A percentile compares a stretch with the other conserved stretches of the same genome.
These are phyloP conservation scores for Clonostachys rhizophaga DNA, from an alignment of 2,329 filamentous ascomycete genomes.

Conservation along the genomic window DNA sequence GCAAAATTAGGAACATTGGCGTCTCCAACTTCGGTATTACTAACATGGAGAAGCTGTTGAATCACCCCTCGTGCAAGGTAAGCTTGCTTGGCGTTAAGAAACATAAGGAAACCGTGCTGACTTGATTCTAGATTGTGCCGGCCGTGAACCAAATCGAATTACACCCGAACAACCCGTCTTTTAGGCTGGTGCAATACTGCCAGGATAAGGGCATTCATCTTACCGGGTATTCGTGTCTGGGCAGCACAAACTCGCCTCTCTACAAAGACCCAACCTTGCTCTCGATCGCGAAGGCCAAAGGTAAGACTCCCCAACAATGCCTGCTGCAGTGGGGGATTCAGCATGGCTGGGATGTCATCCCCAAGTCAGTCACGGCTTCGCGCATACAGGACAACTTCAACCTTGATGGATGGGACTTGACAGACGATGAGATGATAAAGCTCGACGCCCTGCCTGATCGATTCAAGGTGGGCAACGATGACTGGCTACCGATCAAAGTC, in stretches of 20 bases:
- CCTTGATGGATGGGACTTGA: slow-evolving; percentile 45
- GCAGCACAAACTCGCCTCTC: slow-evolving; percentile 5
- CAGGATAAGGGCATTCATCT: slow-evolving; percentile 21
- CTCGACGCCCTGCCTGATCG: slow-evolving; percentile 58
- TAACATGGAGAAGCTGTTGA: slow-evolving; percentile 36
- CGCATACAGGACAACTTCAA: slow-evolving; percentile 15
- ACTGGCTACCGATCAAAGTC: slow-evolving; percentile 70
- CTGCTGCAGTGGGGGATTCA: slow-evolving; percentile 17
- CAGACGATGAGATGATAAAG: slow-evolving; percentile 14
- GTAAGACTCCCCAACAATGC: slow-evolving; percentile 12
- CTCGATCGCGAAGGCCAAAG: slow-evolving; percentile 12
- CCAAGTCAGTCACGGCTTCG: slow-evolving; percentile 10
- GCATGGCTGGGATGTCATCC: slow-evolving; percentile 14
- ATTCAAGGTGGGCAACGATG: slow-evolving; percentile 78
- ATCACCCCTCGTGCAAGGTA: slow-evolving; percentile 68
- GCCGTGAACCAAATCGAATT: slow-evolving; percentile 24
- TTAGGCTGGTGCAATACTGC: slow-evolving; percentile 22
- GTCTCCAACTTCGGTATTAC: slow-evolving; percentile 24
- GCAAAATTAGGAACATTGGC: slow-evolving; percentile 16
- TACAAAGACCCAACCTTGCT: slow-evolving; percentile 12
- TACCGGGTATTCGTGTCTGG: slow-evolving; percentile 13
- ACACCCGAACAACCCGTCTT: slow-evolving; percentile 21
- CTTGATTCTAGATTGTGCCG: slow-evolving; percentile 13
- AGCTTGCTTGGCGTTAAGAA: slow-evolving; percentile 32
- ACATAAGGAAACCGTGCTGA: slow-evolving; percentile 2